Conservation (phyloP, 1,139 yeast species). For the Lizanozyma gosingica region DNA sequence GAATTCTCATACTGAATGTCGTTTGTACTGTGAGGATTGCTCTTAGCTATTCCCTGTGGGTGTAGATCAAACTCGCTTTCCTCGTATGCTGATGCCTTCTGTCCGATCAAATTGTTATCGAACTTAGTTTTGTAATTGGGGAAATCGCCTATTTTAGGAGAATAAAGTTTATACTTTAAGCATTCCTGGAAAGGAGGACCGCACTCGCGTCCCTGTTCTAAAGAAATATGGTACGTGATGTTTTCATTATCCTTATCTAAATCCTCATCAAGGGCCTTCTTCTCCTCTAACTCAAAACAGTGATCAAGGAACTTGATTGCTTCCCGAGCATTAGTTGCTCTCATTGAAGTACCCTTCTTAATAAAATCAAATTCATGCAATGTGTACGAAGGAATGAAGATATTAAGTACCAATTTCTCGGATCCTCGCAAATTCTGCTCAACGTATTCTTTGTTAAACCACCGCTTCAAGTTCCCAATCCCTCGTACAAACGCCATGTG, state of each 20-base stretch:
- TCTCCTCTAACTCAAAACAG: slow-evolving; percentile 16
- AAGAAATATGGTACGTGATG: slow-evolving; percentile 14
- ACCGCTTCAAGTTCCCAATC: slow-evolving; percentile 47
- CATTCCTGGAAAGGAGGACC: slow-evolving; percentile 47
- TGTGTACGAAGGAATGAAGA: slow-evolving; percentile 45
- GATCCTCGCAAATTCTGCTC: slow-evolving; percentile 8
- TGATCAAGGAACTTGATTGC: slow-evolving; percentile 46
- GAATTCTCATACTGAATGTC: slow-evolving; percentile 30
- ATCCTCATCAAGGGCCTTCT: background rate
- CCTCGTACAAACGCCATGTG: slow-evolving; percentile 54
- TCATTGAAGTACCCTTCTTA: slow-evolving; percentile 45
- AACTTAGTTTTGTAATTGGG: slow-evolving; percentile 34
- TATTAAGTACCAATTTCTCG: slow-evolving; percentile 18
- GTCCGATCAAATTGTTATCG: slow-evolving; percentile 20
- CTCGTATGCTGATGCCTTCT: background rate
- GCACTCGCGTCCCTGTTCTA: slow-evolving; percentile 31
- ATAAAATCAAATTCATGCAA: slow-evolving; percentile 47
- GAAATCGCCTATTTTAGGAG: slow-evolving; percentile 39
- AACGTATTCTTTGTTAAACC: slow-evolving; percentile 39
- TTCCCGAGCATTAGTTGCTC: slow-evolving; percentile 49
- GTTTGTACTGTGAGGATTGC: slow-evolving; percentile 7
- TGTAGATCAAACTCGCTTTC: background rate
- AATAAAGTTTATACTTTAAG: slow-evolving; percentile 29
- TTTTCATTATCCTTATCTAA: slow-evolving; percentile 7
- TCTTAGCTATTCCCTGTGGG: no score